Evolutionary conservation across 2,329 filamentous ascomycete species (phyloP).

Genomic region (Aspergillus sp.): DNA sequence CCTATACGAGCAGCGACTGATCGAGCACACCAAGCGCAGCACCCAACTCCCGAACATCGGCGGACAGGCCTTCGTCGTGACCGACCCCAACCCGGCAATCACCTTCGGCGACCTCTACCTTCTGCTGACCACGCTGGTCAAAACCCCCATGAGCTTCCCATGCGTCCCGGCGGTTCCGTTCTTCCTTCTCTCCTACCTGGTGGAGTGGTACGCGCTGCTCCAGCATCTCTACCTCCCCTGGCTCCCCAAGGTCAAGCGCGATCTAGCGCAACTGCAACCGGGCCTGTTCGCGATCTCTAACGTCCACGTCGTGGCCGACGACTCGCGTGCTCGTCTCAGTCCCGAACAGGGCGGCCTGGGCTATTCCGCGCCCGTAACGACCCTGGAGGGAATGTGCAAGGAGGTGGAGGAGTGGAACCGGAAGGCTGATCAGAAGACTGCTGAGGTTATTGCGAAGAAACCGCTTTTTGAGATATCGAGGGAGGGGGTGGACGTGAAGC

Average conservation of each 20-base stretch:
- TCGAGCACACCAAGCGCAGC: slow-evolving; percentile 30
- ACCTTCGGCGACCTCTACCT: slow-evolving; percentile 33
- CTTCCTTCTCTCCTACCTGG: slow-evolving; percentile 29
- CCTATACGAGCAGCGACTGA: slow-evolving; percentile 52
- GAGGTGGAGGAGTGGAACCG: slow-evolving; percentile 35
- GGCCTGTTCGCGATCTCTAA: slow-evolving; percentile 32
- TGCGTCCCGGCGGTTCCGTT: slow-evolving; percentile 25
- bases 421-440: slow-evolving; percentile 10
- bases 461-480: not conserved
- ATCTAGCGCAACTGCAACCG: slow-evolving; percentile 32
- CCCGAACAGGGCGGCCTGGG: slow-evolving; percentile 33
- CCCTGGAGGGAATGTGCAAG: slow-evolving; percentile 34
- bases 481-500: not conserved
- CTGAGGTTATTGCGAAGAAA: not conserved
- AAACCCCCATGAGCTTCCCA: slow-evolving; percentile 30
- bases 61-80: slow-evolving; percentile 53
- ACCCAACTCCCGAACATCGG: slow-evolving; percentile 31
- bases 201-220: slow-evolving; percentile 33
- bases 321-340: slow-evolving; percentile 25
- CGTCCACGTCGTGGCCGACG: slow-evolving; percentile 29
- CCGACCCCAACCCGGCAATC: slow-evolving; percentile 50
- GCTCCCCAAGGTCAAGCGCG: slow-evolving; percentile 25
- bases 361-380: slow-evolving; percentile 31
- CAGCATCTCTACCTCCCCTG: slow-evolving; percentile 26
- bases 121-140: slow-evolving; percentile 28